Conservation (phyloP, 352 stramenopile species). For the Pseudoperonospora humuli region DNA sequence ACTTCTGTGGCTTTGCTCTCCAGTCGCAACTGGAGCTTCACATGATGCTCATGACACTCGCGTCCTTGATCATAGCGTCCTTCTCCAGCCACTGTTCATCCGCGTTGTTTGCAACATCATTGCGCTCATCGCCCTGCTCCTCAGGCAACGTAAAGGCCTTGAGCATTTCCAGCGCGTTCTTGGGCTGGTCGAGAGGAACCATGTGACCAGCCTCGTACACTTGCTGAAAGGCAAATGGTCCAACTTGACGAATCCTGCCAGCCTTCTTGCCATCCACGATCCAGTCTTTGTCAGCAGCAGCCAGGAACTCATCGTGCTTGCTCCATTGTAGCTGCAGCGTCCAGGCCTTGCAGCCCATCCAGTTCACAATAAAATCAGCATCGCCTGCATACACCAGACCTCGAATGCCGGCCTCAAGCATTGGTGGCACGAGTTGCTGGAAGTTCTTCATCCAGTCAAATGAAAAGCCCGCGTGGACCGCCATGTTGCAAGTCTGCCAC, state of each 20-base stretch:
- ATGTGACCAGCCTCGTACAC: conserved; percentile 95
- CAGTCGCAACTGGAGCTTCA: conserved; percentile 3
- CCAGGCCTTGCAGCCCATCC: conserved; percentile 95
- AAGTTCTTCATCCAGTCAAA: conserved; percentile 98
- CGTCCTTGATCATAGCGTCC: conserved; percentile 25
- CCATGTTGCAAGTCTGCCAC: conserved; percentile 93
- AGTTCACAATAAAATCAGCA: conserved; percentile 97
- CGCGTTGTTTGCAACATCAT: conserved; percentile 10
- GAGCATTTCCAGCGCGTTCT: conserved; percentile 91
- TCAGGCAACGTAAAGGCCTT: conserved; percentile 77
- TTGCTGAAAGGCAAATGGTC: conserved; percentile 90
- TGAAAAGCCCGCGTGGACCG: conserved; percentile 90
- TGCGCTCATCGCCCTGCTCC: conserved; percentile 17
- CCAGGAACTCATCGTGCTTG: conserved; percentile 45
- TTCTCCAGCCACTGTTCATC: conserved; percentile 18
- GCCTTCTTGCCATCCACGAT: conserved; percentile 49
- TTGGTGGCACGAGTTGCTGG: conserved; percentile 79
- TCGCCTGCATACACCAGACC: conserved; percentile 96
- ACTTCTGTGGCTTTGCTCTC: conserved; percentile 5
- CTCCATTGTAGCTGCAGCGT: conserved; percentile 91
- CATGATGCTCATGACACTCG: conserved; percentile 36
- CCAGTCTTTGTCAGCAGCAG: conserved; percentile 51
- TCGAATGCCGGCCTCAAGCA: conserved; percentile 88
- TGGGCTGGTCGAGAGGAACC: conserved; percentile 92
- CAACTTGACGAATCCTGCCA: conserved; percentile 49